Conservation (phyloP, 331 rosid genomes). For the Prunus yedoensis region DNA sequence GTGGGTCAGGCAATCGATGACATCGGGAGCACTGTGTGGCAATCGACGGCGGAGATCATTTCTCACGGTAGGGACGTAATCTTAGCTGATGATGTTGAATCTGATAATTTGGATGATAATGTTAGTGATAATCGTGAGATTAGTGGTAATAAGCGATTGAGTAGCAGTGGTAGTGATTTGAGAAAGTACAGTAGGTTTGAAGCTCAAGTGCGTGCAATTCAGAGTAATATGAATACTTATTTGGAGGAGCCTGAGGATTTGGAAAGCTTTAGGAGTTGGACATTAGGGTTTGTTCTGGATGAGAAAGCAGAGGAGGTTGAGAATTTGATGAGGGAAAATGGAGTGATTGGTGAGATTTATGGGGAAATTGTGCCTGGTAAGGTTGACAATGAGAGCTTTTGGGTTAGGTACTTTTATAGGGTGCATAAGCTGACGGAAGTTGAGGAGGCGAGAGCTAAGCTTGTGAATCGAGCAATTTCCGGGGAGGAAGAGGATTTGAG, state of each 20-base stretch:
- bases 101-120: slow-evolving; percentile 39
- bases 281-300: slow-evolving; percentile 61
- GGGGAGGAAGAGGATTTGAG: slow-evolving; percentile 85
- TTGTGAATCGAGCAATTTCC: slow-evolving; percentile 73
- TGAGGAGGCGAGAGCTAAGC: slow-evolving; percentile 79
- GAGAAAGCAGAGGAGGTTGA: slow-evolving; percentile 56
- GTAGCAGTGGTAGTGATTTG: slow-evolving; percentile 41
- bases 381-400: slow-evolving; percentile 55
- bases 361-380: slow-evolving; percentile 52
- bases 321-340: slow-evolving; percentile 55
- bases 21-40: slow-evolving; percentile 84
- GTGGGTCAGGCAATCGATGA: slow-evolving; percentile 97
- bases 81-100: slow-evolving; percentile 48
- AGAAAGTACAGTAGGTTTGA: slow-evolving; percentile 82
- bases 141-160: slow-evolving; percentile 24
- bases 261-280: slow-evolving; percentile 61
- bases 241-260: slow-evolving; percentile 81
- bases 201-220: slow-evolving; percentile 58
- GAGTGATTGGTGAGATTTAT: slow-evolving; percentile 52
- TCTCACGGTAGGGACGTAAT: slow-evolving; percentile 76
- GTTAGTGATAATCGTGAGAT: neutral
- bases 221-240: slow-evolving; percentile 65
- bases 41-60: slow-evolving; percentile 82
- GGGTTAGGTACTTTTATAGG: slow-evolving; percentile 77
- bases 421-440: slow-evolving; percentile 65